Base-by-base conservation (phyloP, 2,329 filamentous ascomycete species). In the Ilyonectria sp. region DNA sequence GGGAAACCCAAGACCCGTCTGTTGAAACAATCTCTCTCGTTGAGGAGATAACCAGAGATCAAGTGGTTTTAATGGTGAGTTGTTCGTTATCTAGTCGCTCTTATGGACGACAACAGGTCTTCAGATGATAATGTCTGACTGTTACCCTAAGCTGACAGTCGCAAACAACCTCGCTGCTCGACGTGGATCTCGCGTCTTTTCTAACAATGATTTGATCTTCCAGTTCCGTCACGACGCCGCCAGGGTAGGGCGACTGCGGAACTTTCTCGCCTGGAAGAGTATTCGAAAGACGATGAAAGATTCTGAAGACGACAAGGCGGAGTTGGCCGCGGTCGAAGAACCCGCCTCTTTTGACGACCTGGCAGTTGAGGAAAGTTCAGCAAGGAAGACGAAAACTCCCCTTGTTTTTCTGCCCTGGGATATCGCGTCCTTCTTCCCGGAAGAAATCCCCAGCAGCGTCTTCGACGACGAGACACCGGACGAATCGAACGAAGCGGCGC, bases 261-360 rank as follows among this genome's bases (percentile, higher is more conserved):
- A 94, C 4, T 98, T 98, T 77, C 87, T 99, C 2, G 96, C 94
- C 1, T 98, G 96, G 96, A 98, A 98, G 82, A 95, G 97, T 78
- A 94, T 98, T 19, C 93, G 95, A 57, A 97, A 97, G 82, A 97
- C 94, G 74, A 95, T 97, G 75, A 97, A 97, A 78, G 95, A 98
- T 79, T 93, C 92, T 0, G 46, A 50, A 50, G 95, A 98, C 79
- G 95, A 98, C 82, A 97, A 97, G 81, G 94, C 90, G 2, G 95
- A 96, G 72, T 87, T 95, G 13, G 94, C 90, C 26, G 92, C 91
- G 2, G 92, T 90, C 19, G 94, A 95, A 69, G 94, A 95, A 69
- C 89, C 92, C 10, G 89, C 87, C 7, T 29, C 46, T 6, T 50
- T 50, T 8, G 46, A 50, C 13, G 46, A 50, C 13, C 46, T 50